Base-by-base conservation (phyloP, 2,329 filamentous ascomycete genomes). In the Sporothrix brasiliensis region DNA sequence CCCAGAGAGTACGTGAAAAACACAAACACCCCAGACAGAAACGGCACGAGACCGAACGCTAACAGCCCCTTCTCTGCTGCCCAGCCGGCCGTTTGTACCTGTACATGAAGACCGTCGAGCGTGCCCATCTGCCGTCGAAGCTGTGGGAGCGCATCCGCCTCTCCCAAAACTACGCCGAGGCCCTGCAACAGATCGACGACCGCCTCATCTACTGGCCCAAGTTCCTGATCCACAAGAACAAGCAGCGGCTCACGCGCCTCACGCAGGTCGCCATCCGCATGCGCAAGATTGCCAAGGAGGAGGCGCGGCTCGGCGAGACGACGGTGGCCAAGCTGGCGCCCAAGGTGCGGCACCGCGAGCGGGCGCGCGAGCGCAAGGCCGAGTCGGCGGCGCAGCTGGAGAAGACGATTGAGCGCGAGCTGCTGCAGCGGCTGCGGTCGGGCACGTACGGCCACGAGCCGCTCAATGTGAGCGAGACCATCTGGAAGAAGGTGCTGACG, bases 401-500 rank as follows among this genome's bases (percentile, higher is more conserved):
- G 85, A 86, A 93, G 74, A 93, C 93, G 9, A 98, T 99, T 80
- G 95, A 99, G 85, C 86, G 95, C 69, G 94, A 98, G 81, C 85
- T 99, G 75, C 91, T 99, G 75, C 93, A 98, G 81, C 86, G 95
- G 75, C 82, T 99, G 80, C 87, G 94, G 74, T 94, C 93, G 77
- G 95, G 95, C 60, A 94, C 94, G 3, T 98, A 99, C 80, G 95
- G 95, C 69, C 94, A 98, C 76, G 89, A 92, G 78, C 95, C 95
- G 54, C 85, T 99, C 74, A 99, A 99, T 78, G 94, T 97, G 67
- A 95, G 96, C 80, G 93, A 97, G 79, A 86, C 88, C 16, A 93
- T 99, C 73, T 99, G 95, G 95, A 96, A 96, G 87, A 97, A 94
- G 86, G 95, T 99, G 9, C 88, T 99, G 75, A 89, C 90, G 73